phyloP scores from a whole-genome alignment of 140 eudicot species.

The Anethum foeniculum region DNA sequence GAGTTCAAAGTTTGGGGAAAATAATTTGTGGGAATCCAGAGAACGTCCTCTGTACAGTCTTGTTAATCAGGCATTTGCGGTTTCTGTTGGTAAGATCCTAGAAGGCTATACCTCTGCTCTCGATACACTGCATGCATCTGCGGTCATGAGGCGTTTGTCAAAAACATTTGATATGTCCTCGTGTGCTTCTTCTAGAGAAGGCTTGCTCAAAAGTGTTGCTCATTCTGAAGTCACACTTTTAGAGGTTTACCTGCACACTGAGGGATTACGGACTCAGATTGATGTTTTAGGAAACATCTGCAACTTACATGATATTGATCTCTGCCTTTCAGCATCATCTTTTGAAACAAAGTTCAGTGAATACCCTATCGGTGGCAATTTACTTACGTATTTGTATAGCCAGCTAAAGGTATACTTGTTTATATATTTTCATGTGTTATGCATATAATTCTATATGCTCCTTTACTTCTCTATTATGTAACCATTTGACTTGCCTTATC shows the following conservation, averaged over 20 bases:
- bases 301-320: conserved; percentile 42
- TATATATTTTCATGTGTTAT: not conserved
- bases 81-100: conserved; percentile 66
- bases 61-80: conserved; percentile 88
- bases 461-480: not conserved
- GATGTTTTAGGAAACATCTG: conserved; percentile 83
- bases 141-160: conserved; percentile 45
- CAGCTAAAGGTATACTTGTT: conserved; percentile 59
- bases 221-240: conserved; percentile 67
- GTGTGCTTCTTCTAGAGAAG: conserved; percentile 18
- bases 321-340: conserved; percentile 36
- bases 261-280: conserved; percentile 63
- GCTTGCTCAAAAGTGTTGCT: conserved; percentile 57
- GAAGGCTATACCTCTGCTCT: conserved; percentile 72
- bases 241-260: conserved; percentile 79
- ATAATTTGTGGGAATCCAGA: conserved; percentile 2
- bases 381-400: conserved; percentile 68
- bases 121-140: conserved; percentile 69
- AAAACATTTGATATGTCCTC: conserved; percentile 17
- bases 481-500: not conserved
- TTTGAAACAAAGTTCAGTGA: conserved; percentile 45
- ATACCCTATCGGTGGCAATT: conserved; percentile 78
- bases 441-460: not conserved
- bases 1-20: conserved; percentile 12
- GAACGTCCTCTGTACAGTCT: conserved; percentile 38